phyloP scores from a whole-genome alignment of 2,329 filamentous ascomycete species.

The Microcyclosporella mali region DNA sequence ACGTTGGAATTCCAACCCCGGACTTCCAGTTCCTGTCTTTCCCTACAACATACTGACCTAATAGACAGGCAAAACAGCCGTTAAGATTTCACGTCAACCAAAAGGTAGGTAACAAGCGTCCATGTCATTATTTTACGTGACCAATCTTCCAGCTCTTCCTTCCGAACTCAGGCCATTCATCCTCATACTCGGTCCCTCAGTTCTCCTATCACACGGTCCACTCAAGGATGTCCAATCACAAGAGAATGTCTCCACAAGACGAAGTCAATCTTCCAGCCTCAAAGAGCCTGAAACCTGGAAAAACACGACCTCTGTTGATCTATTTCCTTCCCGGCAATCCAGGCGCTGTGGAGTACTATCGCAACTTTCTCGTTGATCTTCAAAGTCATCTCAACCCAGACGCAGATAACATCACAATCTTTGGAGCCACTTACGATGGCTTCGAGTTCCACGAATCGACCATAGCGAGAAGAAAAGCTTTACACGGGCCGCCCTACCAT shows the following conservation, averaged over 20 bases:
- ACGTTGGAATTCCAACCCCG: too few species aligned
- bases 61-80: too few species aligned
- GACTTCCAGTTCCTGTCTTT: too few species aligned
- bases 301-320: conserved; percentile 43
- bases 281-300: background rate
- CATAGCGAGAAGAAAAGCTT: background rate
- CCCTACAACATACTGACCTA: too few species aligned
- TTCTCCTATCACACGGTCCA: too few species aligned
- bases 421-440: conserved; percentile 37
- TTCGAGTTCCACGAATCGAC: conserved; percentile 33
- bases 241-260: background rate
- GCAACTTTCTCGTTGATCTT: conserved; percentile 57
- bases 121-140: too few species aligned
- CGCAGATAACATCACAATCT: conserved; percentile 32
- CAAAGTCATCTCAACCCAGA: conserved; percentile 27
- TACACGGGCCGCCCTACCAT: conserved; percentile 11
- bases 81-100: too few species aligned
- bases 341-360: conserved; percentile 68
- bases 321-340: conserved; percentile 74
- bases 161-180: too few species aligned
- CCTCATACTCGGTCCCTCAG: too few species aligned
- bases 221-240: too few species aligned
- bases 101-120: too few species aligned
- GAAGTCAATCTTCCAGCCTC: background rate
- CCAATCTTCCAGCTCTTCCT: too few species aligned